phyloP scores from a whole-genome alignment of 1,139 yeast genomes.

The Candida tropicalis region DNA sequence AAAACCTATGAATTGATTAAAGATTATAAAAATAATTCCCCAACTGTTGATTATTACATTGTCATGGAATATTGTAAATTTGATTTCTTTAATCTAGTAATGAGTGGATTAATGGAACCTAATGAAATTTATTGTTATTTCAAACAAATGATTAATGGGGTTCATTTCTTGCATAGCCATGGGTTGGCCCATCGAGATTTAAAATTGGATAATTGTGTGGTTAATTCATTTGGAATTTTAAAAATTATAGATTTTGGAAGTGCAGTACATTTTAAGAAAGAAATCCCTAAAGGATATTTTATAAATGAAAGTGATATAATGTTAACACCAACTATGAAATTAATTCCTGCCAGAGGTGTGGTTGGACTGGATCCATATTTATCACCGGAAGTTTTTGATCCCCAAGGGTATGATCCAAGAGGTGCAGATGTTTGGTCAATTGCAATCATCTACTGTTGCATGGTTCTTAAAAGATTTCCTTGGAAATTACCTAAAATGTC shows the following conservation, averaged over 20 bases:
- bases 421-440: slow-evolving; percentile 78
- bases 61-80: slow-evolving; percentile 78
- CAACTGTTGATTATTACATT: slow-evolving; percentile 50
- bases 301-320: slow-evolving; percentile 27
- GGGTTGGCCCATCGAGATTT: slow-evolving; percentile 81
- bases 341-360: slow-evolving; percentile 59
- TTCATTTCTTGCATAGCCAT: slow-evolving; percentile 58
- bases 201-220: slow-evolving; percentile 79
- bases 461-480: slow-evolving; percentile 72
- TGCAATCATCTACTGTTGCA: slow-evolving; percentile 76
- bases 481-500: slow-evolving; percentile 72
- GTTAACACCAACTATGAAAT: slow-evolving; percentile 25
- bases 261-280: slow-evolving; percentile 61
- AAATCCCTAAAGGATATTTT: slow-evolving; percentile 28
- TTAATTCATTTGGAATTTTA: slow-evolving; percentile 58
- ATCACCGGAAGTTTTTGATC: slow-evolving; percentile 72
- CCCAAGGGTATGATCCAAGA: slow-evolving; percentile 64
- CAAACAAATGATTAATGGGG: slow-evolving; percentile 66
- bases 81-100: slow-evolving; percentile 76
- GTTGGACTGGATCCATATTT: slow-evolving; percentile 83
- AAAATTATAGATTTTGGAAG: slow-evolving; percentile 80
- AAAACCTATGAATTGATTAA: slow-evolving; percentile 65
- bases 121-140: slow-evolving; percentile 69
- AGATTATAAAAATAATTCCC: slow-evolving; percentile 18
- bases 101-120: slow-evolving; percentile 66